A percentile compares a stretch with the other conserved stretches of the same genome.
phyloP scores from a whole-genome alignment of 1,284 basidiomycete genomes.

The Pterulicium gracile region DNA sequence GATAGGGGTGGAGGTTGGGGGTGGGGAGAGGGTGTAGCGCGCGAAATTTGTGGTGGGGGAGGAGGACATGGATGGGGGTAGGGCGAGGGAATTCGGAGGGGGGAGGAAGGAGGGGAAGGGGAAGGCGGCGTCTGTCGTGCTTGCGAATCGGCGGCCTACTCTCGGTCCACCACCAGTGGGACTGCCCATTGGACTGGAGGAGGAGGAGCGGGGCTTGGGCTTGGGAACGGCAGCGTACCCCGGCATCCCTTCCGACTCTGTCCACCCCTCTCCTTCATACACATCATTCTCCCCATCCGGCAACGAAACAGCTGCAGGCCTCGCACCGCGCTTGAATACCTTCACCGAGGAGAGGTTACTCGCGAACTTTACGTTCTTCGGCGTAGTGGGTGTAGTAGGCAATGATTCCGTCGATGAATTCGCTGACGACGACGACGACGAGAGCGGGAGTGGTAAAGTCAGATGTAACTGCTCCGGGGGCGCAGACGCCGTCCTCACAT shows the following conservation, averaged over 20 bases:
- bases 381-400: neutral
- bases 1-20: conserved; percentile 68
- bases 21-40: conserved; percentile 36
- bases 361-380: neutral
- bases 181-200: too few relatives aligned
- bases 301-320: neutral
- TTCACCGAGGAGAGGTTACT: neutral
- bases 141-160: too few relatives aligned
- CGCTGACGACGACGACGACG: too few relatives aligned
- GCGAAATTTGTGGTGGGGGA: conserved; percentile 26
- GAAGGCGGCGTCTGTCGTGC: too few relatives aligned
- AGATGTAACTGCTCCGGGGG: too few relatives aligned
- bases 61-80: neutral
- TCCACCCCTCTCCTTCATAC: neutral
- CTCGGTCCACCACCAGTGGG: too few relatives aligned
- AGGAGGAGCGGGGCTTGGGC: too few relatives aligned
- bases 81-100: neutral
- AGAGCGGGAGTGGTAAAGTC: too few relatives aligned
- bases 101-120: neutral
- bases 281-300: neutral
- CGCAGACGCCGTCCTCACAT: neutral
- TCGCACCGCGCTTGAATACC: neutral
- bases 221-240: too few relatives aligned
- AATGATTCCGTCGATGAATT: neutral
- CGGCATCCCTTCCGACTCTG: neutral